A percentile compares a stretch with the other conserved stretches of the same genome.
Evolutionary conservation across 2,329 filamentous ascomycete species (phyloP).

Genomic region (Cladosporium sp.): DNA sequence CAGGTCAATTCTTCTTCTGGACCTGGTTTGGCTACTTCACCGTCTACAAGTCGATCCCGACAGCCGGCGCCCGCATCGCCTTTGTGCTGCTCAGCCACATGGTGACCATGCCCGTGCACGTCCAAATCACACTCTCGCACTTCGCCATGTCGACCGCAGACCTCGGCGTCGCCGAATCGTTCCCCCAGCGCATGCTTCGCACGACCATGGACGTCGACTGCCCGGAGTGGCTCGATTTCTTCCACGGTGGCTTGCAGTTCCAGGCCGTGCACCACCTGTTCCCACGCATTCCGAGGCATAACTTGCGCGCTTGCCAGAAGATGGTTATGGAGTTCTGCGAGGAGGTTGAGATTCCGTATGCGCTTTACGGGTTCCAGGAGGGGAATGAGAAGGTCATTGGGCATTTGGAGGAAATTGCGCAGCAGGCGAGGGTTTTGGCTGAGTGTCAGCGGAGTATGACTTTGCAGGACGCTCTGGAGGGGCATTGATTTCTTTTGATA

Average conservation of each 20-base stretch:
- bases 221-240: slow-evolving; percentile 69
- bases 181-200: slow-evolving; percentile 67
- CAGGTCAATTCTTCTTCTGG: slow-evolving; percentile 65
- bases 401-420: slow-evolving; percentile 57
- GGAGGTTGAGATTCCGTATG: slow-evolving; percentile 65
- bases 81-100: slow-evolving; percentile 67
- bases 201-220: slow-evolving; percentile 76
- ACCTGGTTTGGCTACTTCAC: slow-evolving; percentile 67
- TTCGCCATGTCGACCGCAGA: slow-evolving; percentile 71
- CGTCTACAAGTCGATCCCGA: slow-evolving; percentile 61
- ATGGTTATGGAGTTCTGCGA: slow-evolving; percentile 64
- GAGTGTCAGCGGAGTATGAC: slow-evolving; percentile 53
- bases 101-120: slow-evolving; percentile 66
- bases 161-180: slow-evolving; percentile 64
- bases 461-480: slow-evolving; percentile 32
- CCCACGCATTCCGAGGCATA: slow-evolving; percentile 67
- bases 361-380: slow-evolving; percentile 61
- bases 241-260: slow-evolving; percentile 72
- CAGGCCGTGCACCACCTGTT: slow-evolving; percentile 71
- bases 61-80: slow-evolving; percentile 56
- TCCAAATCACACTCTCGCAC: slow-evolving; percentile 71
- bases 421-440: slow-evolving; percentile 61
- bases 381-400: slow-evolving; percentile 61
- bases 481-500: slow-evolving; percentile 25
- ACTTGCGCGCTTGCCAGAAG: slow-evolving; percentile 61